Conservation (phyloP, 1,284 basidiomycete species). For the Apiotrichum akiyoshidainum region DNA sequence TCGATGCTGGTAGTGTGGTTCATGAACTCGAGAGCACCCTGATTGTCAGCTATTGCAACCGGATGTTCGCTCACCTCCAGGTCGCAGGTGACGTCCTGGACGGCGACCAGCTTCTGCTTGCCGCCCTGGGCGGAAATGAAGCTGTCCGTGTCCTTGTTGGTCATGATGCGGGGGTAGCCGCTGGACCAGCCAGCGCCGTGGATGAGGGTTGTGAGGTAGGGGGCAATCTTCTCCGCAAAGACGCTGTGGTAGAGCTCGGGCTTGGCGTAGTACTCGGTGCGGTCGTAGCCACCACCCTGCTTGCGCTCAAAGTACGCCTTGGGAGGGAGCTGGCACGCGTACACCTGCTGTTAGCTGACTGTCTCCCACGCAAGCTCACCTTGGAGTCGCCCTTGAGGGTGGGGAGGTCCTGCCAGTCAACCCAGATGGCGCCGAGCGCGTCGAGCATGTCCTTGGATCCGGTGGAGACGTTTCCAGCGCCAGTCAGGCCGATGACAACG, state of each 20-base stretch:
- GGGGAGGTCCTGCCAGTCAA: slow-evolving; percentile 61
- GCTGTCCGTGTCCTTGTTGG: slow-evolving; percentile 60
- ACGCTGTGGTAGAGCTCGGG: slow-evolving; percentile 65
- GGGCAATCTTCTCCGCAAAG: slow-evolving; percentile 73
- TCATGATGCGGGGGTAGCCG: slow-evolving; percentile 72
- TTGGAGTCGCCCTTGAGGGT: slow-evolving; percentile 55
- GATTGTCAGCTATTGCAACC: slow-evolving; percentile 2
- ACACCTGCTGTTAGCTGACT: slow-evolving; percentile 56
- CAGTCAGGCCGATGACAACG: slow-evolving; percentile 75
- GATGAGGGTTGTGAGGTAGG: slow-evolving; percentile 74
- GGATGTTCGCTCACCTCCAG: slow-evolving; percentile 57
- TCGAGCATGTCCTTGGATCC: slow-evolving; percentile 69
- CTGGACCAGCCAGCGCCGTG: slow-evolving; percentile 81
- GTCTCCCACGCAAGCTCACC: slow-evolving; percentile 48
- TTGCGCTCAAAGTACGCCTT: slow-evolving; percentile 64
- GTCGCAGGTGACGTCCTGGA: slow-evolving; percentile 85
- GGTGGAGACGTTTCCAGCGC: slow-evolving; percentile 72
- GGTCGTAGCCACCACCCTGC: slow-evolving; percentile 61
- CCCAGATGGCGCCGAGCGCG: slow-evolving; percentile 64
- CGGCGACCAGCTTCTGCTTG: slow-evolving; percentile 56
- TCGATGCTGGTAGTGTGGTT: slow-evolving; percentile 68
- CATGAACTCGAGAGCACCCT: slow-evolving; percentile 83
- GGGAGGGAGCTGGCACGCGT: slow-evolving; percentile 70
- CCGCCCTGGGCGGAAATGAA: slow-evolving; percentile 55
- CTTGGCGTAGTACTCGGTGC: slow-evolving; percentile 67